Evolutionary conservation across 2,329 filamentous ascomycete genomes (phyloP), one percentile per base, ranked within the genome.

Genomic region (Monosporascus sp.): DNA sequence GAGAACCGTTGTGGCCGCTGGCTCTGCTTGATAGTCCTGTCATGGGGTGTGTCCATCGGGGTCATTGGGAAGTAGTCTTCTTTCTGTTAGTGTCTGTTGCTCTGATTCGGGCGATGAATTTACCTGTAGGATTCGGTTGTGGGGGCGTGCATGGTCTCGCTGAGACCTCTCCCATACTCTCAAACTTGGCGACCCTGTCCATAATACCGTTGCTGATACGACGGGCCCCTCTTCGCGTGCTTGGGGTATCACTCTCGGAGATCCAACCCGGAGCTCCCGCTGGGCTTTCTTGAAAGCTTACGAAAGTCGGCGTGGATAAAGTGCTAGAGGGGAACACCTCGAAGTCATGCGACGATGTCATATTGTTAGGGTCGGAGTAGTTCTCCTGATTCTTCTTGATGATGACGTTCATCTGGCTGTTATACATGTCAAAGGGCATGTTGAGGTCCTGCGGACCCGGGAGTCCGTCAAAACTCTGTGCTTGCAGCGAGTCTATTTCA

Each of bases 51-150:
- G 50, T 83, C 81, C 62, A 79, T 80, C 50, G 87, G 86, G 27
- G 87, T 89, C 46, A 85, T 80, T 53, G 86, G 86, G 58, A 82
- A 81, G 61, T 83, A 85, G 59, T 74, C 84, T 66, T 85, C 54
- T 43, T 24, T 15, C 20, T 20, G 58, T 72, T 44, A 63, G 63
- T 46, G 15, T 37, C n/a, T 37, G 31, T 22, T 9, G 22, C 35
- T 39, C 20, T 20, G 18, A 8, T 24, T 38, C 20, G 15, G 39
- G 8, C 22, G 20, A n/a, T 14, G 2, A 18, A 68, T 83, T 72
- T 74, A 88, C 86, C 75, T 62, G 73, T 73, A 63, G 71, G 76
- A 70, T 80, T 80, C 69, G 85, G 81, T 58, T 76, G 78, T 58
- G 76, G 77, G 53, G 85, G 87, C 52, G 85, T 90, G 52, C 77